phyloP scores from a whole-genome alignment of 2,329 filamentous ascomycete species.

The Sporothrix luriei region DNA sequence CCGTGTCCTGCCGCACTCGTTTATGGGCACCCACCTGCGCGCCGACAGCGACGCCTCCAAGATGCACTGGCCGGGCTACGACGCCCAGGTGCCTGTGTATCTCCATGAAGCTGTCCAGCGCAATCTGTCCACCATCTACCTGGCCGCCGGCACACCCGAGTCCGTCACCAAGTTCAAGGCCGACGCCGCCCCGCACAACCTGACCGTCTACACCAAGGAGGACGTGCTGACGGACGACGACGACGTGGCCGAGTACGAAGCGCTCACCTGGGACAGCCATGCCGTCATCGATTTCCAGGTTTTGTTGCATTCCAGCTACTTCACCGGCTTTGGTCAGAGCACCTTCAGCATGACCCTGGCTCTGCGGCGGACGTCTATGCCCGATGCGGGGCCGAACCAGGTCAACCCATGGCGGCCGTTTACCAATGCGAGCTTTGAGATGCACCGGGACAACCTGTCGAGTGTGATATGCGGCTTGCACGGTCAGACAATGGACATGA shows the following conservation, averaged over 20 bases:
- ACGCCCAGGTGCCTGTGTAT: slow-evolving; percentile 45
- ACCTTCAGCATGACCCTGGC: slow-evolving; percentile 29
- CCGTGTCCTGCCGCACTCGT: slow-evolving; percentile 36
- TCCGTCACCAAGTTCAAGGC: not conserved
- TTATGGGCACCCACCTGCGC: slow-evolving; percentile 46
- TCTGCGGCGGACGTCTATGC: slow-evolving; percentile 27
- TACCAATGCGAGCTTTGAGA: not conserved
- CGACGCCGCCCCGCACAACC: not conserved
- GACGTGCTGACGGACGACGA: slow-evolving; percentile 41
- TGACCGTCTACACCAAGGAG: slow-evolving; percentile 35
- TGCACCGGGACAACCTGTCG: not conserved
- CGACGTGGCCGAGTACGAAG: slow-evolving; percentile 40
- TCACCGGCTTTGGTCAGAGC: slow-evolving; percentile 29
- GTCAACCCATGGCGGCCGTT: not conserved
- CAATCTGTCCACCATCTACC: slow-evolving; percentile 35
- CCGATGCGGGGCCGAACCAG: slow-evolving; percentile 28
- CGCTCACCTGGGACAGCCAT: slow-evolving; percentile 41
- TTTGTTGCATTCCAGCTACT: slow-evolving; percentile 27
- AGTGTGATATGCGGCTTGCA: not conserved
- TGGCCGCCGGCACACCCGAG: slow-evolving; percentile 16
- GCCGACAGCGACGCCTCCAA: slow-evolving; percentile 43
- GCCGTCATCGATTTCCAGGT: slow-evolving; percentile 32
- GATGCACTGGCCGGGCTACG: slow-evolving; percentile 44
- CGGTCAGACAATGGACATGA: not conserved
- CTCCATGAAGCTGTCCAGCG: slow-evolving; percentile 40